Conservation (phyloP, 2,329 filamentous ascomycete genomes). For the Fonsecaea monophora region DNA sequence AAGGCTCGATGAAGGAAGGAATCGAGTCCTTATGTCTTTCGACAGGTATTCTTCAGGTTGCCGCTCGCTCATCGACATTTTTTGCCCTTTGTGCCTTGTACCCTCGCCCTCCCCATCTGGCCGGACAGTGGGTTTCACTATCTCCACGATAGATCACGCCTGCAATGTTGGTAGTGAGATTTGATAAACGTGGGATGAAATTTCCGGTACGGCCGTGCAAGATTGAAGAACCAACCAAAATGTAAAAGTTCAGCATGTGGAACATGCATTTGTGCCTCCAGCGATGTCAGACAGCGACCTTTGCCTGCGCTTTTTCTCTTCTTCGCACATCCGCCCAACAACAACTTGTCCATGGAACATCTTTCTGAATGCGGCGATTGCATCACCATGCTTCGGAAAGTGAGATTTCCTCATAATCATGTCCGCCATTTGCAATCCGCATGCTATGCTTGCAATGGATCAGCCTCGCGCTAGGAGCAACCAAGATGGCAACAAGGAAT, state of each 20-base stretch:
- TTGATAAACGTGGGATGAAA: not conserved
- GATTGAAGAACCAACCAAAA: not conserved
- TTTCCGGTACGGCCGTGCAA: not conserved
- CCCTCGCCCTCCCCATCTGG: not conserved
- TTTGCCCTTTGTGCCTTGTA: not conserved
- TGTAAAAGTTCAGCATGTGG: not conserved
- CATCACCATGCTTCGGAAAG: not conserved
- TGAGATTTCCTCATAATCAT: not conserved
- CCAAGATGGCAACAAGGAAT: no score
- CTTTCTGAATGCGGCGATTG: not conserved
- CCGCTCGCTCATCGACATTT: not conserved
- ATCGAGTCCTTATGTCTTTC: slow-evolving; percentile 6
- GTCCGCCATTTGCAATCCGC: not conserved
- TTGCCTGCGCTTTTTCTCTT: not conserved
- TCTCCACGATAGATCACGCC: not conserved
- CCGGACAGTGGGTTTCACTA: not conserved
- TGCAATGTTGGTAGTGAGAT: not conserved
- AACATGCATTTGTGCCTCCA: not conserved
- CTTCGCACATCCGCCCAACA: not conserved
- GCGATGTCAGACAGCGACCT: not conserved
- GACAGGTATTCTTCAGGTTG: not conserved
- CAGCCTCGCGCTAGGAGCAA: no score
- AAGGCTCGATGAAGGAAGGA: not conserved
- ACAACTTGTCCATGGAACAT: no score
- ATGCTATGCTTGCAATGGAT: no score